Percentiles rank a stretch among this genome's conserved stretches.
phyloP scores from a whole-genome alignment of 2,329 filamentous ascomycete genomes.

The Zelopaecilomyces penicillatus region DNA sequence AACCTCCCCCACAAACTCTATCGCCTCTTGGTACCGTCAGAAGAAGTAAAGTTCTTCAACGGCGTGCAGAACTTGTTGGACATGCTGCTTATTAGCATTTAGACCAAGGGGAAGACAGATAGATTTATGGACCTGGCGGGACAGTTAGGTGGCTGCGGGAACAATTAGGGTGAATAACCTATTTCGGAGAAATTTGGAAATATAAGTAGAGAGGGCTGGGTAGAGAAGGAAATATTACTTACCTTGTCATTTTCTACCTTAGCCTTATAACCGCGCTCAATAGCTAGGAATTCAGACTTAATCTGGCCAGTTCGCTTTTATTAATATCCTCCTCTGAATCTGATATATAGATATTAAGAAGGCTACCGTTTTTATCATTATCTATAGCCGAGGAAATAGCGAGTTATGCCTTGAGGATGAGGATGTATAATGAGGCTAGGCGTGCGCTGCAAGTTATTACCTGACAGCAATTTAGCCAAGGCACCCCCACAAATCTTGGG shows the following conservation, averaged over 20 bases:
- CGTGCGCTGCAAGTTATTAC: too few relatives aligned
- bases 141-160: not conserved
- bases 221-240: conserved; percentile 13
- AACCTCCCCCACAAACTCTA: conserved; percentile 29
- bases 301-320: conserved; percentile 35
- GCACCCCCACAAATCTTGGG: too few relatives aligned
- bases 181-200: too few relatives aligned
- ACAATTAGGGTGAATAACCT: not conserved
- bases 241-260: conserved; percentile 50
- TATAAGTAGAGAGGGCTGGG: not conserved
- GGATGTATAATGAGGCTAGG: too few relatives aligned
- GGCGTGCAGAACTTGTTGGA: conserved; percentile 45
- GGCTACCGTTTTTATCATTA: conserved; percentile 13
- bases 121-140: conserved; percentile 39
- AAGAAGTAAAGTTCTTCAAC: conserved; percentile 52
- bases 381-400: too few relatives aligned
- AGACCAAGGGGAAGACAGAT: conserved; percentile 32
- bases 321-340: conserved; percentile 24
- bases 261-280: conserved; percentile 35
- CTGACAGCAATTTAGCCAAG: too few relatives aligned
- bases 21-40: conserved; percentile 36
- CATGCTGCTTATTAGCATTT: conserved; percentile 34
- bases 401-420: too few relatives aligned
- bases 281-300: conserved; percentile 39
- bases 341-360: conserved; percentile 22